phyloP scores from a whole-genome alignment of 2,329 filamentous ascomycete species.

The Talaromyces pinophilus region DNA sequence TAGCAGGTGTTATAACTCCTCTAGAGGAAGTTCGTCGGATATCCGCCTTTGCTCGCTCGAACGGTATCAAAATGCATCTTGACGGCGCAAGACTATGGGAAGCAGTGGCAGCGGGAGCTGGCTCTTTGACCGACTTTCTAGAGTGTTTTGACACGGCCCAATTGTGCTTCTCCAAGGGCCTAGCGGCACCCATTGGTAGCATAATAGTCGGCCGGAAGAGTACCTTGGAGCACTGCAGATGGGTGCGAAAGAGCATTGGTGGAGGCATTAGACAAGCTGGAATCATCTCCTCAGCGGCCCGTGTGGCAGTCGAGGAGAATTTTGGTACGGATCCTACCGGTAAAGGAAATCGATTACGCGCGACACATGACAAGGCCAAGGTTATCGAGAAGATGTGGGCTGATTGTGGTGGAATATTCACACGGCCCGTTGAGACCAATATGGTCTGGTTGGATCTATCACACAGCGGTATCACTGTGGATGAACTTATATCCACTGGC shows the following conservation, averaged over 20 bases:
- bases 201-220: slow-evolving; percentile 12
- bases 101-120: slow-evolving; percentile 15
- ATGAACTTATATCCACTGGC: background rate
- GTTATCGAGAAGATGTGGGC: slow-evolving; percentile 27
- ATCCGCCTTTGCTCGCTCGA: slow-evolving; percentile 20
- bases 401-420: slow-evolving; percentile 52
- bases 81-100: slow-evolving; percentile 23
- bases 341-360: slow-evolving; percentile 20
- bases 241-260: slow-evolving; percentile 19
- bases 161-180: slow-evolving; percentile 23
- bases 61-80: slow-evolving; percentile 21
- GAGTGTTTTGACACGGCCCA: slow-evolving; percentile 21
- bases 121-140: slow-evolving; percentile 21
- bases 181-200: slow-evolving; percentile 20
- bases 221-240: slow-evolving; percentile 19
- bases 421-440: slow-evolving; percentile 40
- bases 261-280: slow-evolving; percentile 25
- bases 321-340: slow-evolving; percentile 28
- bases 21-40: slow-evolving; percentile 21
- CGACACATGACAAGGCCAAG: slow-evolving; percentile 29
- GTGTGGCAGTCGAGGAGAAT: slow-evolving; percentile 29
- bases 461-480: background rate
- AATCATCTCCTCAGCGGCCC: slow-evolving; percentile 28
- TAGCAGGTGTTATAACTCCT: slow-evolving; percentile 22
- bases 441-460: slow-evolving; percentile 4